Evolutionary conservation across 78 protist genomes (phyloP), one percentile per base, ranked within the genome.

Genomic region (Mantamonas sphyraenae): DNA sequence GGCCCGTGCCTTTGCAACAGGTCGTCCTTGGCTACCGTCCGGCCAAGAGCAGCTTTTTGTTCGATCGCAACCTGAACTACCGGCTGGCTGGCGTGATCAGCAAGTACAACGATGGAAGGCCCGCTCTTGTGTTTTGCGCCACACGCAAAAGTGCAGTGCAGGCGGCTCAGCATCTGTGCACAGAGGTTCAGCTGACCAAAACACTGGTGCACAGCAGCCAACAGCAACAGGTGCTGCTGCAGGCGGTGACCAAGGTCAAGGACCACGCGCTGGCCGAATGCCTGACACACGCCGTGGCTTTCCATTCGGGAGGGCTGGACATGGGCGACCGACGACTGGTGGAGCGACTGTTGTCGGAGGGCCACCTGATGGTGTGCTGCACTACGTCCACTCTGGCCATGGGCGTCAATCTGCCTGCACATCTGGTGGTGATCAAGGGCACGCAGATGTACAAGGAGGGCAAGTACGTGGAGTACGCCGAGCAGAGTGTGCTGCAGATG

Each of bases 331-430:
- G 81, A 1, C 3, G 0, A 37, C 0, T 59, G 30, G 62, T 81
- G 28, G 86, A 81, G 60, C 26, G 5, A n/a, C 39, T 20, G 24
- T 81, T 69, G 58, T 1, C 7, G n/a, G 10, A 10, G 40, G 39
- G 64, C 9, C 17, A 35, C 14, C 28, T 81, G n/a, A 1, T 12
- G 14, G 76, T 81, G 3, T 51, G 74, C 47, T 74, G 80, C 65
- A 40, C 82, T 20, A 81, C 86, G 9, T 39, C 74, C 24, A 76
- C 86, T 12, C 62, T 81, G 26, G 86, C 86, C 31, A 37, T 35
- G 63, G 86, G 86, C 22, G 86, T 81, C 50, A 81, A 81, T 62
- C 76, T 81, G 19, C 86, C 86, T 5, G 86, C 86, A 12, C 65
- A 55, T 26, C 37, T 66, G 9, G 79, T 73, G 47, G 40, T 81